phyloP scores from a whole-genome alignment of 139 green algal genomes.

The Chlamydomonas sp. region DNA sequence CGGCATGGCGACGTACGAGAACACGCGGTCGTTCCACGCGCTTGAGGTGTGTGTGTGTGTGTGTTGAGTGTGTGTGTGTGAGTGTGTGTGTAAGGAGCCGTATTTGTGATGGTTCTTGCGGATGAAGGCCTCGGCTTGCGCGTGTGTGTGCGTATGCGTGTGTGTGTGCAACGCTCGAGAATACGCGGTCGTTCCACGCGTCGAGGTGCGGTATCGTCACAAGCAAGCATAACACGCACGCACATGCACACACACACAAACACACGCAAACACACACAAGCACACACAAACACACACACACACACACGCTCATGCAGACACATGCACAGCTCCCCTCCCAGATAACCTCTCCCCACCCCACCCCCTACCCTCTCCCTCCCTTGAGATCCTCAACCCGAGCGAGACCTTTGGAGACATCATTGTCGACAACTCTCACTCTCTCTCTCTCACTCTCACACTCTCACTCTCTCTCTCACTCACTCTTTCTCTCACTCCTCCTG shows the following conservation, averaged over 20 bases:
- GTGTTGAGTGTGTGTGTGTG: neutral
- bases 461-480: neutral
- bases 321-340: no score
- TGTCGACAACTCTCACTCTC: conserved; percentile 56
- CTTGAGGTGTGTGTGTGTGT: conserved; percentile 37
- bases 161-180: conserved; percentile 99
- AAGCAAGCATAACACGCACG: no score
- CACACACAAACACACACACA: no score
- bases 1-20: conserved; percentile 98
- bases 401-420: conserved; percentile 99
- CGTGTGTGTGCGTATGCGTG: no score
- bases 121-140: no score
- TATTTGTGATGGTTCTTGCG: no score
- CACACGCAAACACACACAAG: no score
- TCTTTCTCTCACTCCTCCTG: neutral
- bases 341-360: neutral
- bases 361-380: no score
- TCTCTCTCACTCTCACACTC: neutral
- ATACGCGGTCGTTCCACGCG: conserved; percentile 76
- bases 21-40: conserved; percentile 76
- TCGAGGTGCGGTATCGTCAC: no score
- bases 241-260: no score
- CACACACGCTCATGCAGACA: no score
- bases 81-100: no score
- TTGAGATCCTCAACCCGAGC: conserved; percentile 87